These are phyloP conservation scores for Amylocystis lapponica DNA, from an alignment of 768 basidiomycete genomes.

Conservation along the genomic window DNA sequence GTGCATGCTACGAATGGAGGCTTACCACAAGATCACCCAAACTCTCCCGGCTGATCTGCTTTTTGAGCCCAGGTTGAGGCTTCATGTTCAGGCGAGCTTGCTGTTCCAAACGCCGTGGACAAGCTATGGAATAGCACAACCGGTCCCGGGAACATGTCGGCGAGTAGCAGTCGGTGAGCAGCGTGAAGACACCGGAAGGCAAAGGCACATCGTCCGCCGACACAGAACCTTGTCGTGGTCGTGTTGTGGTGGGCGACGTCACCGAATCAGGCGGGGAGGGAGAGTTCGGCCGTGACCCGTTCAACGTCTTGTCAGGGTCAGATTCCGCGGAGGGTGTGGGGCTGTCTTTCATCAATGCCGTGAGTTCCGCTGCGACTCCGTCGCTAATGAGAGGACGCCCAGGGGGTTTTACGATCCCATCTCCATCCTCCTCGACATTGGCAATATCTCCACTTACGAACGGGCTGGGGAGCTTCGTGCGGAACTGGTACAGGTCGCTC, in stretches of 20 bases:
- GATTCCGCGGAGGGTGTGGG: slow-evolving; percentile 26
- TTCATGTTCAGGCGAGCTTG: slow-evolving; percentile 94
- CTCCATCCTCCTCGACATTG: slow-evolving; percentile 32
- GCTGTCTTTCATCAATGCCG: slow-evolving; percentile 20
- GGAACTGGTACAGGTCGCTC: slow-evolving; percentile 90
- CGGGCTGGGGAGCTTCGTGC: slow-evolving; percentile 74
- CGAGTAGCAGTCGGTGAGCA: slow-evolving; percentile 96
- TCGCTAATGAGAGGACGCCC: slow-evolving; percentile 23
- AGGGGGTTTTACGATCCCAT: slow-evolving; percentile 21
- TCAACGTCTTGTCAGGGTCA: slow-evolving; percentile 15
- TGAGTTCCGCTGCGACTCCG: slow-evolving; percentile 21
- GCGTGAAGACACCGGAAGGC: slow-evolving; percentile 92
- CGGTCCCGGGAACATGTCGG: slow-evolving; percentile 93
- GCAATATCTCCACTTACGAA: slow-evolving; percentile 75
- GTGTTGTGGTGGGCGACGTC: slow-evolving; percentile 19
- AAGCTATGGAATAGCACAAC: slow-evolving; percentile 97
- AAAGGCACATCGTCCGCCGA: slow-evolving; percentile 60
- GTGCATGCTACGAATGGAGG: too few species aligned
- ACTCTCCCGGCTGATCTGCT: slow-evolving; percentile 78
- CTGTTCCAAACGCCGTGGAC: slow-evolving; percentile 90
- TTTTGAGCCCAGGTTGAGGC: slow-evolving; percentile 81
- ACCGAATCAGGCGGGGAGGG: slow-evolving; percentile 21
- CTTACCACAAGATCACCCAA: slow-evolving; percentile 71
- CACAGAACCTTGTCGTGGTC: slow-evolving; percentile 37
- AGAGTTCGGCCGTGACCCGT: slow-evolving; percentile 17